Evolutionary conservation across 2,329 filamentous ascomycete species (phyloP), one percentile per base, ranked within the genome.

Genomic region (Neodidymelliopsis sp.): DNA sequence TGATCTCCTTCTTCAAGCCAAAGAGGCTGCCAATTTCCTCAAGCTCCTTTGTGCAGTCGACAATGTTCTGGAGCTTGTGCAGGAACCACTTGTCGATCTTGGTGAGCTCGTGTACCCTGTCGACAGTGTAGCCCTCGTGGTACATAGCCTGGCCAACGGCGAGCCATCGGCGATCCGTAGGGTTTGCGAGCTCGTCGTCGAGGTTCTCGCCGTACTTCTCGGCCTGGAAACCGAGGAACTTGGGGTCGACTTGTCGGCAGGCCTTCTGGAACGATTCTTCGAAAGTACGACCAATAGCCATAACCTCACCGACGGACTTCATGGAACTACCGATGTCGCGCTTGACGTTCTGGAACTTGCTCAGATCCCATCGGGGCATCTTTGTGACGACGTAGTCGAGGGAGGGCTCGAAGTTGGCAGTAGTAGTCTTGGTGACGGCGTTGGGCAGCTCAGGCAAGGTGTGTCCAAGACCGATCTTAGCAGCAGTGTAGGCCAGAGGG

Each of bases 31-130:
- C 92, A 53, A 91, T 85, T 23, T 88, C 84, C 78, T 96, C 85
- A 55, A 99, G 85, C 73, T 96, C 90, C 60, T 85, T 85, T 52
- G 89, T 90, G 79, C 89, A 92, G 75, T 97, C 85, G 41, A 96
- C 94, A 66, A 99, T 90, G 80, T 97, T 97, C 78, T 96, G 87
- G 40, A 99, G 85, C 84, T 99, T 97, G 85, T 97, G 85, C 65
- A 99, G 79, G 82, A 99, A 99, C 94, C 94, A 97, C 78, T 96
- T 96, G 80, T 97, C 94, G 67, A 99, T 99, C 83, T 96, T 97
- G 77, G 89, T 96, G 63, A 99, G 80, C 6, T 97, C 91, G 71
- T 97, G 91, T 12, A 99, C 82, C 73, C 84, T 86, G 59, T 99
- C 93, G 35, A 97, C 91, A 2, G 90, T 85, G 81, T 99, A 99